Percentiles rank a stretch among this genome's conserved stretches.
Conservation (phyloP, 78 protist species). For the Protostelium mycophagum region DNA sequence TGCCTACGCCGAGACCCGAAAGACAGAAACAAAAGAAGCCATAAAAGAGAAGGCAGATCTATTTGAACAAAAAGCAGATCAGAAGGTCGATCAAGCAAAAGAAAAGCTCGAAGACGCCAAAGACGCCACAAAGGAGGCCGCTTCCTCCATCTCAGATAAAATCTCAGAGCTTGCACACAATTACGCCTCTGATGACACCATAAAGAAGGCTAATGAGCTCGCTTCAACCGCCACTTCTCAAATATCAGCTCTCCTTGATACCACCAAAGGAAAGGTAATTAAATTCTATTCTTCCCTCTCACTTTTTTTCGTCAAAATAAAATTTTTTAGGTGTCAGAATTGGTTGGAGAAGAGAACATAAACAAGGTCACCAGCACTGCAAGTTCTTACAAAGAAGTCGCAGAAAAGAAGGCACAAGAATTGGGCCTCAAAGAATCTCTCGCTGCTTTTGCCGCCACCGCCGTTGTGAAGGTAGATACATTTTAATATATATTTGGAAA, state of each 20-base stretch:
- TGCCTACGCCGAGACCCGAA: background rate
- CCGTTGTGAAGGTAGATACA: no score
- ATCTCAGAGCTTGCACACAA: background rate
- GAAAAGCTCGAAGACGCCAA: background rate
- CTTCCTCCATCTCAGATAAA: no score
- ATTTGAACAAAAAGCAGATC: background rate
- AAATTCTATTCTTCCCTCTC: no score
- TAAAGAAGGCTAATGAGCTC: background rate
- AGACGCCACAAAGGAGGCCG: background rate
- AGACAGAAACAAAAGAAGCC: no score
- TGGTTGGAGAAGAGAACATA: background rate
- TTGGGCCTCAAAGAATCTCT: no score
- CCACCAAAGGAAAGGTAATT: no score
- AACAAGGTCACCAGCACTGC: background rate
- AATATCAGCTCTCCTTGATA: no score
- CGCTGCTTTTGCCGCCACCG: no score
- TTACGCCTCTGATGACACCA: background rate
- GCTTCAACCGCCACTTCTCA: background rate
- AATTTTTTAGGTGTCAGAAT: no score
- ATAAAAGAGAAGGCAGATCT: background rate
- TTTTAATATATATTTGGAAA: no score
- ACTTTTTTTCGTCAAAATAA: no score
- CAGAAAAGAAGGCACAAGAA: background rate
- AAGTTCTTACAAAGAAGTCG: background rate
- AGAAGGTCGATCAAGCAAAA: background rate